Percentiles rank a stretch among this genome's conserved stretches.
phyloP scores from a whole-genome alignment of 1,284 basidiomycete genomes.

The Cutaneotrichosporon sp. region DNA sequence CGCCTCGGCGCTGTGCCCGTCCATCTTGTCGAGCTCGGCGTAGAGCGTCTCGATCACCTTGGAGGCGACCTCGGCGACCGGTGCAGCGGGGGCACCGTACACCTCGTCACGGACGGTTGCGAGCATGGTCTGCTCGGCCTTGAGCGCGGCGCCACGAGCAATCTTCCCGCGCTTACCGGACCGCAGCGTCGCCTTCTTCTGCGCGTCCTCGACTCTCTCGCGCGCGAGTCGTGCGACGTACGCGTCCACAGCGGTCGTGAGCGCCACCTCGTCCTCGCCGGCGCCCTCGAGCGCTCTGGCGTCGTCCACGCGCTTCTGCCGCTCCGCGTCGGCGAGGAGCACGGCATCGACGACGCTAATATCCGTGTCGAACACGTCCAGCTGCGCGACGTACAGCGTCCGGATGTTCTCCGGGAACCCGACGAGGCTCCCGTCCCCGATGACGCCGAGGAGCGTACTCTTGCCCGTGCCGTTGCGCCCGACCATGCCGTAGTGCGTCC shows the following conservation, averaged over 20 bases:
- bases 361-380: constrained; percentile 83
- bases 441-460: constrained; percentile 52
- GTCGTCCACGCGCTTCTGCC: constrained; percentile 16
- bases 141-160: constrained; percentile 23
- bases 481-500: constrained; percentile 60
- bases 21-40: constrained; percentile 42
- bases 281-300: constrained; percentile 13
- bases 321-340: constrained; percentile 13
- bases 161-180: constrained; percentile 25
- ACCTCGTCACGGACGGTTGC: constrained; percentile 16
- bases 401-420: constrained; percentile 77
- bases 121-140: constrained; percentile 22
- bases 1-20: constrained; percentile 58
- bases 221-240: constrained; percentile 13
- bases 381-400: constrained; percentile 74
- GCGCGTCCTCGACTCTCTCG: constrained; percentile 17
- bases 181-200: constrained; percentile 24
- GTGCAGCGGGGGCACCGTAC: background rate
- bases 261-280: background rate
- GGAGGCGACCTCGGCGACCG: constrained; percentile 13
- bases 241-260: constrained; percentile 6
- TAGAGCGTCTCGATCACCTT: constrained; percentile 68
- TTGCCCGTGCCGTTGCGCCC: constrained; percentile 65
- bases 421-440: constrained; percentile 86
- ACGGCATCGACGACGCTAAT: constrained; percentile 7